Percentiles rank a stretch among this genome's conserved stretches.
These are phyloP conservation scores for Coemansia sp. DNA, from an alignment of 192 early-diverging fungal species.

Conservation along the genomic window DNA sequence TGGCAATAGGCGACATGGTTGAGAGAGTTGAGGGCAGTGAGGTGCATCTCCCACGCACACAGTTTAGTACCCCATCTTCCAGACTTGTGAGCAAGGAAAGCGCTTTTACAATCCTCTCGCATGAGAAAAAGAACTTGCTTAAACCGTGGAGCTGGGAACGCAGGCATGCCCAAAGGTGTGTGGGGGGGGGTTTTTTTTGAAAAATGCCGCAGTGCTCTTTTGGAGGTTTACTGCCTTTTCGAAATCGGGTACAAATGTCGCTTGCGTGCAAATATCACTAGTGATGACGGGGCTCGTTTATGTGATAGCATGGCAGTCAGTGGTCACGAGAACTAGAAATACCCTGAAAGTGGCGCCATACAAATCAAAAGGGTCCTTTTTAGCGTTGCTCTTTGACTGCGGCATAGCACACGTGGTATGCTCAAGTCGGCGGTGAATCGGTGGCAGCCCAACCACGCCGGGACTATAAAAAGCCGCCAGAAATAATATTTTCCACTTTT, in stretches of 20 bases:
- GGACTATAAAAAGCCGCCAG: neutral
- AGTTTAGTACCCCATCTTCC: neutral
- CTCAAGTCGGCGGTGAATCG: neutral
- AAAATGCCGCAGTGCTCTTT: too few relatives aligned
- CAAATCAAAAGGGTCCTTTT: neutral
- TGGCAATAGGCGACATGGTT: neutral
- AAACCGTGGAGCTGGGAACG: neutral
- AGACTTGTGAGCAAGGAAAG: neutral
- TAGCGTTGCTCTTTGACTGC: neutral
- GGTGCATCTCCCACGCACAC: neutral
- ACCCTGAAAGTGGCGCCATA: neutral
- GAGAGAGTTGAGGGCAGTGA: too few relatives aligned
- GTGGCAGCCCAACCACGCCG: neutral
- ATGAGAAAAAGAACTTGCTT: neutral
- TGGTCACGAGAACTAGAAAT: too few relatives aligned
- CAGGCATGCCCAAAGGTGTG: neutral
- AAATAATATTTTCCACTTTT: neutral
- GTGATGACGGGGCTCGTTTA: too few relatives aligned
- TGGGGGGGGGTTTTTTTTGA: too few relatives aligned
- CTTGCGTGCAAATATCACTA: too few relatives aligned
- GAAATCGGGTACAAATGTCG: too few relatives aligned
- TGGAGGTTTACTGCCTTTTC: too few relatives aligned
- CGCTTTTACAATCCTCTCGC: neutral
- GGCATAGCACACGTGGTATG: neutral
- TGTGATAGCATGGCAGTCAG: too few relatives aligned